Conservation (phyloP, 108 stramenopile species). For the Pelagomonas calceolata region DNA sequence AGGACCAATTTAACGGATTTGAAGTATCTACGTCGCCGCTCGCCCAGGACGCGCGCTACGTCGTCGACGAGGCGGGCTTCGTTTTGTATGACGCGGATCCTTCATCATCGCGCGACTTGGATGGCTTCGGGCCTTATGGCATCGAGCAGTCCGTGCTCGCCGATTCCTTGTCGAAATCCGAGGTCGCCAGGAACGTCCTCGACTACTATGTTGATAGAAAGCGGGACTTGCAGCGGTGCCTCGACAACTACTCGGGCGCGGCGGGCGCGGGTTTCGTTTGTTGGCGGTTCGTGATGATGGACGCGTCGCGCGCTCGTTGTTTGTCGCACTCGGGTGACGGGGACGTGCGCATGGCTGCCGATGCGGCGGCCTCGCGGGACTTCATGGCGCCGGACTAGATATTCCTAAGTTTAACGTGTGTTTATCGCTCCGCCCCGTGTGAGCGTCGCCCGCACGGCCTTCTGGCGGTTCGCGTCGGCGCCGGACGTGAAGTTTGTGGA, state of each 20-base stretch:
- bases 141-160: slow-evolving; percentile 37
- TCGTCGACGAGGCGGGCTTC: slow-evolving; percentile 39
- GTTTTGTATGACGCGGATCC: slow-evolving; percentile 28
- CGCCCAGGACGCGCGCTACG: slow-evolving; percentile 23
- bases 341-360: no score
- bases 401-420: no score
- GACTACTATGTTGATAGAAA: slow-evolving; percentile 36
- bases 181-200: slow-evolving; percentile 44
- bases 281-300: slow-evolving; percentile 44
- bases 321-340: no score
- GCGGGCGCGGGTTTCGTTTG: slow-evolving; percentile 46
- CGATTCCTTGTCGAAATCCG: slow-evolving; percentile 37
- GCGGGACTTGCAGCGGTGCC: slow-evolving; percentile 24
- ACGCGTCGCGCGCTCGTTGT: no score
- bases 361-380: no score
- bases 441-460: no score
- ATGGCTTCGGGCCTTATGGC: slow-evolving; percentile 45
- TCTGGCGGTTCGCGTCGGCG: no score
- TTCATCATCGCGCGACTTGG: slow-evolving; percentile 25
- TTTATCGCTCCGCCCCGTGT: no score
- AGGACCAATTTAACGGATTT: slow-evolving; percentile 42
- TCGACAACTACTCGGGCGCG: slow-evolving; percentile 33
- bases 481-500: no score
- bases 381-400: no score
- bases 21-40: slow-evolving; percentile 26